These are phyloP conservation scores for Mucuna pruriens DNA, from an alignment of 306 rosid genomes.

Conservation along the genomic window DNA sequence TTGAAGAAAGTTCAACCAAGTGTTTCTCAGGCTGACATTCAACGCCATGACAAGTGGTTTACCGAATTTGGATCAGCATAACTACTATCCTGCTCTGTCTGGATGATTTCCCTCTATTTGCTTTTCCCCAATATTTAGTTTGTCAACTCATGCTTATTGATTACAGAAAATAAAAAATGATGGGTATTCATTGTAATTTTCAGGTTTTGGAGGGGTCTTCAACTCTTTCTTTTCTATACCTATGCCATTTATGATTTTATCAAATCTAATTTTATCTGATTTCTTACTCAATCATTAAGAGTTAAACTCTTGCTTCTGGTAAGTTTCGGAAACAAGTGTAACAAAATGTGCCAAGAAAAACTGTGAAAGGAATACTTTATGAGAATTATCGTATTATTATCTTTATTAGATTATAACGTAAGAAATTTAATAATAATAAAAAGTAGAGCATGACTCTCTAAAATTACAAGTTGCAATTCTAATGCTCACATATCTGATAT, in stretches of 20 bases:
- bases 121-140: background rate
- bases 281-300: background rate
- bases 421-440: too few relatives aligned
- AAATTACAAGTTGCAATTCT: too few relatives aligned
- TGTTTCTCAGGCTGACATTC: slow-evolving; percentile 86
- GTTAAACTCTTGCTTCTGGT: background rate
- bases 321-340: background rate
- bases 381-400: too few relatives aligned
- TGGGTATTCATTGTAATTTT: background rate
- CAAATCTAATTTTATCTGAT: background rate
- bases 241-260: background rate
- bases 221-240: background rate
- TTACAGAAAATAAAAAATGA: background rate
- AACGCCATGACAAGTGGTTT: slow-evolving; percentile 95
- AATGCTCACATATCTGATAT: too few relatives aligned
- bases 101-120: background rate
- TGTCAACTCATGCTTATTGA: too few relatives aligned
- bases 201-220: slow-evolving; percentile 17
- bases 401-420: too few relatives aligned
- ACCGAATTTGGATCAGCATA: slow-evolving; percentile 87
- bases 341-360: background rate
- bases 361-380: too few relatives aligned
- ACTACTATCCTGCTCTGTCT: background rate
- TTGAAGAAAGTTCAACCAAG: slow-evolving; percentile 86
- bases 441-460: too few relatives aligned